phyloP scores from a whole-genome alignment of 73 alveolate genomes.

The Uronychia binucleata region DNA sequence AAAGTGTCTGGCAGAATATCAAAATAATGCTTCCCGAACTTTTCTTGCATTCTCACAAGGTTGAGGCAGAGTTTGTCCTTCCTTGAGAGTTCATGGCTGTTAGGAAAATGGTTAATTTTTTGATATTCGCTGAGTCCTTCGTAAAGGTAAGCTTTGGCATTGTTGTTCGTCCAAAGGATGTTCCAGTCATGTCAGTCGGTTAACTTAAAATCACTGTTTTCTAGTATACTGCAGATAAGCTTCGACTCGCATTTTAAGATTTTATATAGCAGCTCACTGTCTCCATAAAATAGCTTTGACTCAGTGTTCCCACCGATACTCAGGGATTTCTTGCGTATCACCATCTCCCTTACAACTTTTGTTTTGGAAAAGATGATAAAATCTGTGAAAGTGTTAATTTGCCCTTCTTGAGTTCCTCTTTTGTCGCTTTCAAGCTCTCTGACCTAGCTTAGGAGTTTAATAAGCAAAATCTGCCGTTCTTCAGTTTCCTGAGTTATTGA shows the following conservation, averaged over 20 bases:
- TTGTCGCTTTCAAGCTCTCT: background rate
- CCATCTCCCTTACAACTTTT: background rate
- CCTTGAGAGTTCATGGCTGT: constrained; percentile 76
- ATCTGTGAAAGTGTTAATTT: background rate
- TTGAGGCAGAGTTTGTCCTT: constrained; percentile 79
- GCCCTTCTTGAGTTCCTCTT: background rate
- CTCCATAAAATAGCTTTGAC: background rate
- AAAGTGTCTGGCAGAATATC: constrained; percentile 86
- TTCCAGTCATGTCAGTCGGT: constrained; percentile 79
- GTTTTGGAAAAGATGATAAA: background rate
- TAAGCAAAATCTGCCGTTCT: background rate
- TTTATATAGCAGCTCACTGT: constrained; percentile 46
- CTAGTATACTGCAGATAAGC: constrained; percentile 56
- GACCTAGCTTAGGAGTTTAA: background rate
- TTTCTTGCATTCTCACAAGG: constrained; percentile 65
- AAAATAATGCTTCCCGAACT: constrained; percentile 59
- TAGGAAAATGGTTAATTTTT: constrained; percentile 89
- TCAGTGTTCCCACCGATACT: background rate
- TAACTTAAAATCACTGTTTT: constrained; percentile 30
- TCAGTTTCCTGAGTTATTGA: background rate
- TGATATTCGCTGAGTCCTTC: constrained; percentile 71
- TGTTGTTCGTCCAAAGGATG: constrained; percentile 65
- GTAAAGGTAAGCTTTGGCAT: constrained; percentile 69
- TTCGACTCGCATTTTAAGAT: constrained; percentile 62
- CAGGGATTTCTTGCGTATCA: background rate